A percentile compares a stretch with the other conserved stretches of the same genome.
Conservation (phyloP, 306 rosid genomes). For the Elaeagnus macrophylla region DNA sequence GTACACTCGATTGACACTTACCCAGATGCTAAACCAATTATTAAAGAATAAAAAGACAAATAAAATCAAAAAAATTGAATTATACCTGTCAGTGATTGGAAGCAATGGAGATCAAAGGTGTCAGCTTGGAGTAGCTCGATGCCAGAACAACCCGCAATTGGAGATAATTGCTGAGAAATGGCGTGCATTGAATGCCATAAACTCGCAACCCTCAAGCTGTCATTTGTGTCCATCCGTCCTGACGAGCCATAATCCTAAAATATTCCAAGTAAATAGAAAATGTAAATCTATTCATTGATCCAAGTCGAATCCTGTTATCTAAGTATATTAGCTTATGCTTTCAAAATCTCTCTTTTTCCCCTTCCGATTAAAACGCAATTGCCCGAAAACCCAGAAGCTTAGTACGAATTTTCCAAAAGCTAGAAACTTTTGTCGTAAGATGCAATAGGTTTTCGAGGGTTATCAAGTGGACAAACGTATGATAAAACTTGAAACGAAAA, state of each 20-base stretch:
- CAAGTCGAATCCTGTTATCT: too few species aligned
- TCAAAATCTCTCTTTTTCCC: too few species aligned
- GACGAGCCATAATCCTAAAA: slow-evolving; percentile 72
- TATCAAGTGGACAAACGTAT: neutral
- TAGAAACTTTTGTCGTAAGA: too few species aligned
- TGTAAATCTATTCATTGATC: too few species aligned
- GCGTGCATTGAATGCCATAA: slow-evolving; percentile 99
- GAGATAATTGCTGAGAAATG: slow-evolving; percentile 87
- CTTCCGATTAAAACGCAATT: too few species aligned
- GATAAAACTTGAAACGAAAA: neutral
- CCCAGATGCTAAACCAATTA: neutral
- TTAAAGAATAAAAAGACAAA: neutral
- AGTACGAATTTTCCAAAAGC: too few species aligned
- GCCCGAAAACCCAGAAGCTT: too few species aligned
- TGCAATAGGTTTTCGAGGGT: too few species aligned
- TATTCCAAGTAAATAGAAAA: neutral
- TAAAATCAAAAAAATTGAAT: neutral
- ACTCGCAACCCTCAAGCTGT: slow-evolving; percentile 89
- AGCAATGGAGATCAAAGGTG: slow-evolving; percentile 93
- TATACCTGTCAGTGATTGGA: slow-evolving; percentile 72
- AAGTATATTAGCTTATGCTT: too few species aligned
- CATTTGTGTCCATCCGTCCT: slow-evolving; percentile 89
- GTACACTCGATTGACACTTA: neutral
- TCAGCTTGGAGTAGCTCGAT: slow-evolving; percentile 90
- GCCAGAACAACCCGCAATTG: slow-evolving; percentile 66